These are phyloP conservation scores for Aspergillus cavernicola DNA, from an alignment of 495 filamentous ascomycete genomes.

Conservation along the genomic window DNA sequence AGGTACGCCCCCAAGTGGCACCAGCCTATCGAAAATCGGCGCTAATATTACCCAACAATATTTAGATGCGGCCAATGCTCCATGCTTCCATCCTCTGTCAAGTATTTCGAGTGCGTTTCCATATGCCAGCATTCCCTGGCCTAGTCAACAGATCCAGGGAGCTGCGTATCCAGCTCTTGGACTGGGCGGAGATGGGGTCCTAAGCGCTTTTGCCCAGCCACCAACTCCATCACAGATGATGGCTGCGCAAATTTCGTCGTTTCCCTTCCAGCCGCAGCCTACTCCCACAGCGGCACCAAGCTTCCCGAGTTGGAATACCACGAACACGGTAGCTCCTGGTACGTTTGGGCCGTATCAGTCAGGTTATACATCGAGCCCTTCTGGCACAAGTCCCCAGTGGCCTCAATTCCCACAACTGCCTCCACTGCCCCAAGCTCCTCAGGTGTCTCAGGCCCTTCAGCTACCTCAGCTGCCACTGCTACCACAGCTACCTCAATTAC, in stretches of 20 bases:
- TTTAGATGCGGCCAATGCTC: constrained; percentile 1
- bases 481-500: not conserved
- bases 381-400: constrained; percentile 11
- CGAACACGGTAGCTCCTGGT: not conserved
- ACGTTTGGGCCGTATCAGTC: constrained; percentile 12
- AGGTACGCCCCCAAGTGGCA: not conserved
- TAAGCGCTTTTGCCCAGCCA: constrained; percentile 10
- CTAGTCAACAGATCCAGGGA: not conserved
- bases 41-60: not conserved
- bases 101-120: not conserved
- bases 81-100: constrained; percentile 2
- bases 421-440: not conserved
- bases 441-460: not conserved
- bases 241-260: constrained; percentile 4
- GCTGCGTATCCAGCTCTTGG: not conserved
- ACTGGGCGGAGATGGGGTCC: not conserved
- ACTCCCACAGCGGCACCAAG: constrained; percentile 5
- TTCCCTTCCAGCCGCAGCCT: constrained; percentile 10
- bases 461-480: not conserved
- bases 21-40: not conserved
- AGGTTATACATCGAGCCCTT: constrained; percentile 7
- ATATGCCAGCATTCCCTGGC: not conserved
- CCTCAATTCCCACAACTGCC: not conserved
- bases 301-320: constrained; percentile 8
- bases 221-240: constrained; percentile 13